These are phyloP conservation scores for Vitis hybrid DNA, from an alignment of 177 flowering plant genomes.

Conservation along the genomic window DNA sequence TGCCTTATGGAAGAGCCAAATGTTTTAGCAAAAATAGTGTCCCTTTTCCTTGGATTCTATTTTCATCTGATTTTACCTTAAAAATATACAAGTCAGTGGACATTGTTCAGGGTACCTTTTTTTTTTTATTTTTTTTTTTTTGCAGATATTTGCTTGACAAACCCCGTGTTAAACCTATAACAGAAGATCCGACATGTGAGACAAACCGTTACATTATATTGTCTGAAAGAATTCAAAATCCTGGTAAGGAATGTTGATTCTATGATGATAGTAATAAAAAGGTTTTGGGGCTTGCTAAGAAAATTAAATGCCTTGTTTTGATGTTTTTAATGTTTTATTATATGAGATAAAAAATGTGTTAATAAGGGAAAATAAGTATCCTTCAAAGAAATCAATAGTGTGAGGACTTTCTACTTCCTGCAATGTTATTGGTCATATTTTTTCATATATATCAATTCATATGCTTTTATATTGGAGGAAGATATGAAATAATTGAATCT, in stretches of 20 bases:
- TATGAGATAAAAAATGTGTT: not conserved
- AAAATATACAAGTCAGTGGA: not conserved
- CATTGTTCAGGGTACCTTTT: not conserved
- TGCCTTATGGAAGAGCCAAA: no score
- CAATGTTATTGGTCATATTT: no score
- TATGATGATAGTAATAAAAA: not conserved
- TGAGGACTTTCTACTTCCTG: no score
- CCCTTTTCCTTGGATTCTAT: not conserved
- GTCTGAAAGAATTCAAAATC: slow-evolving; percentile 66
- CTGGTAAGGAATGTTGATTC: slow-evolving; percentile 46
- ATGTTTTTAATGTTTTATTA: not conserved
- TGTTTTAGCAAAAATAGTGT: not conserved
- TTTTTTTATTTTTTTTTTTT: not conserved
- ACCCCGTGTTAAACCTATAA: slow-evolving; percentile 80
- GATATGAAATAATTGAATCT: no score
- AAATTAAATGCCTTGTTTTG: not conserved
- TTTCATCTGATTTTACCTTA: not conserved
- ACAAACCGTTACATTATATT: slow-evolving; percentile 70
- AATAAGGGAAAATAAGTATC: no score
- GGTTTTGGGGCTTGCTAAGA: not conserved
- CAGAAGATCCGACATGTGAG: slow-evolving; percentile 81
- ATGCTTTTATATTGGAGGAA: no score
- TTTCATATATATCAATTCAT: no score
- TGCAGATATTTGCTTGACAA: slow-evolving; percentile 79
- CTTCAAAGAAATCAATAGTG: no score